phyloP scores from a whole-genome alignment of 2,329 filamentous ascomycete species.

The Cercospora nicotianae region DNA sequence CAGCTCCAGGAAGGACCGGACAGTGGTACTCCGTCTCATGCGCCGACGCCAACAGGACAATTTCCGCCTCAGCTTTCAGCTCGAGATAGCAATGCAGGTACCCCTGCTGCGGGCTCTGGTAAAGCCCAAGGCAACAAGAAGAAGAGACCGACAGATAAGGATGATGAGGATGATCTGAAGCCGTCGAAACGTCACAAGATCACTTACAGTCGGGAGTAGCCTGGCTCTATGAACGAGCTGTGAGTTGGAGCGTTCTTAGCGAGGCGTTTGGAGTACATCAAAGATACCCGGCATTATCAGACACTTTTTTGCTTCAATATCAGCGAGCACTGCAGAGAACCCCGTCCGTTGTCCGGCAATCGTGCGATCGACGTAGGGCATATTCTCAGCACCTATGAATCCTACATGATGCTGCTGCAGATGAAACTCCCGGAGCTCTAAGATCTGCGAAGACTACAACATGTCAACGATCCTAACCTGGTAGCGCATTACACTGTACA shows the following conservation, averaged over 20 bases:
- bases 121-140: slow-evolving; percentile 48
- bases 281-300: slow-evolving; percentile 1
- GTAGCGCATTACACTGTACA: not conserved
- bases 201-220: slow-evolving; percentile 49
- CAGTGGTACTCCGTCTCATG: slow-evolving; percentile 47
- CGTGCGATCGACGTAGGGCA: not conserved
- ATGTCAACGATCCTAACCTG: not conserved
- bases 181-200: slow-evolving; percentile 52
- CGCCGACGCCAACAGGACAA: slow-evolving; percentile 50
- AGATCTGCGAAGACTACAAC: not conserved
- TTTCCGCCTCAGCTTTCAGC: slow-evolving; percentile 44
- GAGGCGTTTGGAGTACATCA: slow-evolving; percentile 17
- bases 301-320: not conserved
- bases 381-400: not conserved
- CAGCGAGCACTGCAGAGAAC: not conserved
- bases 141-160: slow-evolving; percentile 47
- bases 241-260: slow-evolving; percentile 22
- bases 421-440: not conserved
- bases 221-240: slow-evolving; percentile 14
- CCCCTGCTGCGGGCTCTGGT: slow-evolving; percentile 38
- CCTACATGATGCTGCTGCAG: not conserved
- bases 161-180: slow-evolving; percentile 50
- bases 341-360: not conserved
- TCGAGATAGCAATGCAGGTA: slow-evolving; percentile 48
- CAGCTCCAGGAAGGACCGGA: slow-evolving; percentile 37